These are phyloP conservation scores for Peronospora destructor DNA, from an alignment of 352 stramenopile species.

Conservation along the genomic window DNA sequence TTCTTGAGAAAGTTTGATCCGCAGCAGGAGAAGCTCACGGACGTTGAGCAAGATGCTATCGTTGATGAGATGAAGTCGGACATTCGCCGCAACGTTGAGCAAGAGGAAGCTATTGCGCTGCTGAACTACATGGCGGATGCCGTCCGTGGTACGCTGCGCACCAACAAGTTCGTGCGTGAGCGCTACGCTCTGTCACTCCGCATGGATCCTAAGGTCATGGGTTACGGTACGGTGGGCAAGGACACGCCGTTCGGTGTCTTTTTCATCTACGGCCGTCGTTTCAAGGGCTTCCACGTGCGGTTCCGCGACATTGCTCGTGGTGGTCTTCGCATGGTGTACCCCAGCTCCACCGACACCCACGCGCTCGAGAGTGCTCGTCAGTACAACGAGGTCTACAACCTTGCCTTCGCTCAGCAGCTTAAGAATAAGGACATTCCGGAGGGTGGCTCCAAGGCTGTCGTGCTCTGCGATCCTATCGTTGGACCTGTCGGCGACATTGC, in stretches of 20 bases:
- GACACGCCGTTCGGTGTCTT: conserved; percentile 94
- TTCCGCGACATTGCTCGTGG: conserved; percentile 80
- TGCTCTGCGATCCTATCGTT: conserved; percentile 71
- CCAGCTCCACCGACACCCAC: conserved; percentile 51
- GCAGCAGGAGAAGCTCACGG: conserved; percentile 29
- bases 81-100: conserved; percentile 67
- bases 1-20: conserved; percentile 89
- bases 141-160: conserved; percentile 65
- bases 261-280: conserved; percentile 94
- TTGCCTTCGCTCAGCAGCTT: conserved; percentile 79
- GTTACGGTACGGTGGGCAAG: conserved; percentile 73
- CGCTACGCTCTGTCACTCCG: conserved; percentile 77
- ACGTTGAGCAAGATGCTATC: conserved; percentile 37
- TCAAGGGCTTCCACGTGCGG: conserved; percentile 88
- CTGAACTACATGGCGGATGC: conserved; percentile 77
- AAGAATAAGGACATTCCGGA: conserved; percentile 88
- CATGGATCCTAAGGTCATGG: conserved; percentile 73
- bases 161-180: conserved; percentile 78
- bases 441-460: conserved; percentile 76
- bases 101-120: conserved; percentile 62
- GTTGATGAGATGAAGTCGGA: conserved; percentile 58
- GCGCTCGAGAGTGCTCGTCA: conserved; percentile 62
- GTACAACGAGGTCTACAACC: conserved; percentile 82
- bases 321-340: conserved; percentile 73
- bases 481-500: conserved; percentile 67